Evolutionary conservation across 495 filamentous ascomycete genomes (phyloP).

Genomic region (Oleoguttula mirabilis): DNA sequence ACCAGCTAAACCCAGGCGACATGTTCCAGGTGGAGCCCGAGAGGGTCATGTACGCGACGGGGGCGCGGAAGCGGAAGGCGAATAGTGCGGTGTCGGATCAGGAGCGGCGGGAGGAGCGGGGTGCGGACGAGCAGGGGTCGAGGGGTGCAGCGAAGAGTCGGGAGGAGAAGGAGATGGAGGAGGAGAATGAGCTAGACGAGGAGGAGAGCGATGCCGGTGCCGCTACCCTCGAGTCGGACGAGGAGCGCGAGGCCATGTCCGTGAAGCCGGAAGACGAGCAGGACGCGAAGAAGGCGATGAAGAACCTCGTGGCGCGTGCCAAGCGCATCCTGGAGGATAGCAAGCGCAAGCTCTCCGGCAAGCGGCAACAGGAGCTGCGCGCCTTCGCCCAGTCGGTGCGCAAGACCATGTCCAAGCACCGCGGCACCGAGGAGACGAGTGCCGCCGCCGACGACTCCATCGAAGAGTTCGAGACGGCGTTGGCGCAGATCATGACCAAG

Average conservation of each 20-base stretch:
- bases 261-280: conserved; percentile 16
- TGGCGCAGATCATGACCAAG: conserved; percentile 19
- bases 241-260: conserved; percentile 12
- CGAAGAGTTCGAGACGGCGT: conserved; percentile 11
- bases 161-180: conserved; percentile 25
- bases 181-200: conserved; percentile 21
- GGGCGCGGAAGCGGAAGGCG: conserved; percentile 50
- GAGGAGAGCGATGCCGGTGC: conserved; percentile 12
- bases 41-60: conserved; percentile 76
- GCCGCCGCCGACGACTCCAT: conserved; percentile 2
- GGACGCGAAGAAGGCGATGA: conserved; percentile 32
- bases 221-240: conserved; percentile 12
- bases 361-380: conserved; percentile 50
- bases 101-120: conserved; percentile 23
- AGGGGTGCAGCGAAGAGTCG: neutral
- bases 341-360: conserved; percentile 42
- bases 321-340: conserved; percentile 40
- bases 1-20: conserved; percentile 93
- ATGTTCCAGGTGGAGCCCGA: conserved; percentile 92
- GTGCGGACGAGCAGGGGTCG: conserved; percentile 18
- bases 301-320: conserved; percentile 41
- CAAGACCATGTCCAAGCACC: conserved; percentile 33
- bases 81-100: conserved; percentile 20
- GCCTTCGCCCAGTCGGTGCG: conserved; percentile 44
- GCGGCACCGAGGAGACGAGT: neutral